Base-by-base conservation (phyloP, 306 rosid genomes). In the Pyrus betulifolia region DNA sequence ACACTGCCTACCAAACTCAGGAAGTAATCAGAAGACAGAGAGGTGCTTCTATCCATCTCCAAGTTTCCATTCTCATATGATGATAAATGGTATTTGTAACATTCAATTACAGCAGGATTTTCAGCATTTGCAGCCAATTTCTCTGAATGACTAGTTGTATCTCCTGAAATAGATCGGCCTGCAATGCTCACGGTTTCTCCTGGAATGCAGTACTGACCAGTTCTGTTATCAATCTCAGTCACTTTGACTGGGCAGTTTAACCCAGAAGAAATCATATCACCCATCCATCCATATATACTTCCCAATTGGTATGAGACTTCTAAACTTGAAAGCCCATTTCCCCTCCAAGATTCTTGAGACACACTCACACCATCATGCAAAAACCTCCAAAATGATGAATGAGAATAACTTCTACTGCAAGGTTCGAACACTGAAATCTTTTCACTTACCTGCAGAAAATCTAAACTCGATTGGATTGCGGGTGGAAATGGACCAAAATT, bases 21-120 rank as follows among this genome's bases (percentile, higher is more conserved):
- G 75, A 75, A 80, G 79, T 87, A 86, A 84, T 87, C 91, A 49
- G 89, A 74, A 88, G 78, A 71, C 74, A 86, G 77, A 80, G 92
- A 68, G 49, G 84, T 77, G 75, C 80, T 78, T 68, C 75, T 45
- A 31, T 73, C 68, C 66, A 51, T 74, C 72, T 76, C 83, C 70
- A 40, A 75, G 27, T 80, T 76, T 62, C 25, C 82, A 44, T 57
- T 77, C 40, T 78, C 75, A 74, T 76, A 70, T 60, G 81, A 76
- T 42, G 71, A 66, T 31, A 46, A 77, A 81, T 69, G 72, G 76
- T 74, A 70, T 42, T 42, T 42, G 45, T 42, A 42, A 42, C 3
- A 9, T 42, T 42, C 12, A 42, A 42, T 42, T 42, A 42, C 12
- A 42, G 45, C 45, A 42, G 45, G 45, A 9, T 9, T 10, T 42